These are phyloP conservation scores for Aspergillus flavus DNA, from an alignment of 2,329 filamentous ascomycete genomes.

Conservation along the genomic window DNA sequence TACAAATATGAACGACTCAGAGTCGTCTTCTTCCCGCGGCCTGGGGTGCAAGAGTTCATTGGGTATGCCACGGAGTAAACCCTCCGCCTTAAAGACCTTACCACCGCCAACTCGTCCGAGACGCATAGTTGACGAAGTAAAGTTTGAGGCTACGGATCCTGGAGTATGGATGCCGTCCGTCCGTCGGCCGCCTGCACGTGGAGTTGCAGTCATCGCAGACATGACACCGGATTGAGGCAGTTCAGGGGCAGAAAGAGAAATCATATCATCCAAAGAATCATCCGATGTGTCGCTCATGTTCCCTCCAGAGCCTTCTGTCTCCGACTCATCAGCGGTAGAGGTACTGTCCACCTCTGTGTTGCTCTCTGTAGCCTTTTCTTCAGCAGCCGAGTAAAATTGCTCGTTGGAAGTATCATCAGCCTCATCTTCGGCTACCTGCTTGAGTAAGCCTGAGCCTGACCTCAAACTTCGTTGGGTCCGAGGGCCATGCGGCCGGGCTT, in stretches of 20 bases:
- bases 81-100: conserved; percentile 82
- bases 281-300: conserved; percentile 79
- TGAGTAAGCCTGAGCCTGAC: conserved; percentile 56
- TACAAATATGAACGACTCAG: conserved; percentile 84
- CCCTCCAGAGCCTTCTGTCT: conserved; percentile 54
- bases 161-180: conserved; percentile 78
- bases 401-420: conserved; percentile 87
- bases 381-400: conserved; percentile 88
- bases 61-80: conserved; percentile 71
- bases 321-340: conserved; percentile 62
- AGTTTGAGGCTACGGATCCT: conserved; percentile 85
- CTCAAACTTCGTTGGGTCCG: conserved; percentile 47
- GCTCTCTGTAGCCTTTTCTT: conserved; percentile 62
- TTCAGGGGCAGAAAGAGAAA: conserved; percentile 79
- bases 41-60: conserved; percentile 82
- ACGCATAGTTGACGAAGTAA: conserved; percentile 80
- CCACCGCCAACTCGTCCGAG: conserved; percentile 68
- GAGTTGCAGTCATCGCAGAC: conserved; percentile 80
- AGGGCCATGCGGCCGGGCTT: conserved; percentile 52
- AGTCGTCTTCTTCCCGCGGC: conserved; percentile 80
- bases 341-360: conserved; percentile 56
- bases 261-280: conserved; percentile 91
- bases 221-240: conserved; percentile 77
- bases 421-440: conserved; percentile 60
- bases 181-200: conserved; percentile 70